Evolutionary conservation across 352 stramenopile species (phyloP).

Genomic region (Pythium insidiosum): DNA sequence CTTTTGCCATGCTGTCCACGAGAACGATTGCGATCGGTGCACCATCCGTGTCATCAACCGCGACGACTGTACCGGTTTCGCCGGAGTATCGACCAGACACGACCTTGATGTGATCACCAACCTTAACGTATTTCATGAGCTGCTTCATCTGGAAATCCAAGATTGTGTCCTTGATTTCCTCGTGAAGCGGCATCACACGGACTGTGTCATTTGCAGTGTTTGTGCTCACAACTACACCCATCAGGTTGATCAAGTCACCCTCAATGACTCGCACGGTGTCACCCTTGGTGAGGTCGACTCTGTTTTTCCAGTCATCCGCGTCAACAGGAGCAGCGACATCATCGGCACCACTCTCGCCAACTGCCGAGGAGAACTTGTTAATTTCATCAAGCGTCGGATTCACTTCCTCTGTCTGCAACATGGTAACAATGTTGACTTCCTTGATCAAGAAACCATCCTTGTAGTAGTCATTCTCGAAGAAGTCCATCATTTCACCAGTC

Average conservation of each 20-base stretch:
- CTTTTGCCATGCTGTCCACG: slow-evolving; percentile 85
- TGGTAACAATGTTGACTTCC: slow-evolving; percentile 82
- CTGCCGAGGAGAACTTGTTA: slow-evolving; percentile 73
- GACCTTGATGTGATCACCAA: slow-evolving; percentile 90
- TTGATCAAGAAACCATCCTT: slow-evolving; percentile 85
- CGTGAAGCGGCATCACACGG: slow-evolving; percentile 83
- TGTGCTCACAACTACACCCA: slow-evolving; percentile 85
- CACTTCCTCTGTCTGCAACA: slow-evolving; percentile 80
- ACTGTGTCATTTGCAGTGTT: slow-evolving; percentile 85
- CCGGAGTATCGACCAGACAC: slow-evolving; percentile 85
- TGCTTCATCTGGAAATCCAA: slow-evolving; percentile 86
- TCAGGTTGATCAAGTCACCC: slow-evolving; percentile 84
- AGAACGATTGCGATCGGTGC: slow-evolving; percentile 83
- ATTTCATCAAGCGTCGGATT: slow-evolving; percentile 85
- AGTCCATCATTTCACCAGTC: slow-evolving; percentile 83
- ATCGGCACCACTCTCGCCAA: slow-evolving; percentile 61
- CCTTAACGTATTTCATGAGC: slow-evolving; percentile 88
- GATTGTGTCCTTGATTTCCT: slow-evolving; percentile 89
- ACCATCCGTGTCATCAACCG: slow-evolving; percentile 77
- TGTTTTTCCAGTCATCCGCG: slow-evolving; percentile 84
- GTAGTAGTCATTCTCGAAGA: slow-evolving; percentile 85
- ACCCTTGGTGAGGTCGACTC: slow-evolving; percentile 84
- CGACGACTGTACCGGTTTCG: slow-evolving; percentile 86
- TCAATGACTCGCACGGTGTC: slow-evolving; percentile 86
- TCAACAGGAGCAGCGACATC: slow-evolving; percentile 68